Evolutionary conservation across 2,329 filamentous ascomycete genomes (phyloP).

Genomic region (Fusarium sp.): DNA sequence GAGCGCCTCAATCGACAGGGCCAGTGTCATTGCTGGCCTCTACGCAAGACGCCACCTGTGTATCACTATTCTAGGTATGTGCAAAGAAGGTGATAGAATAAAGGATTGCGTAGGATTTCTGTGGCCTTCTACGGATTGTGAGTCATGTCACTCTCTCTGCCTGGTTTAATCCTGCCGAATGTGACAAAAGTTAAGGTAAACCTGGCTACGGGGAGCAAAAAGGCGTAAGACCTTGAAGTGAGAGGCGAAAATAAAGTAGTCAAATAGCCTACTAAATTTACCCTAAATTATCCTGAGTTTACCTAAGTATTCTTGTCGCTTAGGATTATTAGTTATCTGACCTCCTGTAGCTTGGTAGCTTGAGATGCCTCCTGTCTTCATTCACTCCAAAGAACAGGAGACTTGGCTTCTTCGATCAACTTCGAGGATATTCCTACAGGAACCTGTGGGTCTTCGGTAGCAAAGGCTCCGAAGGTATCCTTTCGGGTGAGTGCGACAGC

Average conservation of each 20-base stretch:
- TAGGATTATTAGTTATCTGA: no score
- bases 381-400: neutral
- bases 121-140: constrained; percentile 30
- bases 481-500: constrained; percentile 21
- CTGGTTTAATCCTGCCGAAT: neutral
- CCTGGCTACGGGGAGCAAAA: no score
- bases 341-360: neutral
- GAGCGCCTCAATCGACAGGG: constrained; percentile 22
- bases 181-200: constrained; percentile 4
- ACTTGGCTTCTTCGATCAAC: constrained; percentile 40
- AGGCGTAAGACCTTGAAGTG: no score
- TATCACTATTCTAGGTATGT: neutral
- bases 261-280: no score
- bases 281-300: no score
- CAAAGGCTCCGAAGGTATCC: constrained; percentile 38
- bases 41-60: constrained; percentile 25
- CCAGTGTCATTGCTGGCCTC: constrained; percentile 9
- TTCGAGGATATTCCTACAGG: constrained; percentile 48
- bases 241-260: no score
- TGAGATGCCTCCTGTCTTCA: neutral
- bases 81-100: constrained; percentile 13
- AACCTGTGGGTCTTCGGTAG: constrained; percentile 32
- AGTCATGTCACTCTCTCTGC: constrained; percentile 27
- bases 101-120: constrained; percentile 20
- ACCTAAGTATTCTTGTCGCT: no score